Conservation (phyloP, 495 filamentous ascomycete genomes). For the Talaromyces proteolyticus region DNA sequence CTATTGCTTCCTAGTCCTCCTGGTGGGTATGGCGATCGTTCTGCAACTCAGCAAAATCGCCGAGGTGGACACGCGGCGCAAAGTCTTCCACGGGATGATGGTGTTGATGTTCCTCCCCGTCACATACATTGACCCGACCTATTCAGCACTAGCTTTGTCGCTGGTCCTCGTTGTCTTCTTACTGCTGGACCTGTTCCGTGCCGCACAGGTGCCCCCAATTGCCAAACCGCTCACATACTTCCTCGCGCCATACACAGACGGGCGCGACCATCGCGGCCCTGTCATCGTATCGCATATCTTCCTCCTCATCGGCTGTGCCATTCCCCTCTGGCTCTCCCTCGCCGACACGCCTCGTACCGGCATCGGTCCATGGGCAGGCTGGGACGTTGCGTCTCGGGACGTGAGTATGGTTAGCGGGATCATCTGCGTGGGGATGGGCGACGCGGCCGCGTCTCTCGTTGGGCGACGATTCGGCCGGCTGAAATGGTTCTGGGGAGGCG, state of each 20-base stretch:
- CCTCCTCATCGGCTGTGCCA: conserved; percentile 89
- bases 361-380: conserved; percentile 51
- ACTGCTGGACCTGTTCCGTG: conserved; percentile 81
- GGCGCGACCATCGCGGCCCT: conserved; percentile 84
- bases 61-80: conserved; percentile 94
- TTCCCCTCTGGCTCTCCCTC: conserved; percentile 88
- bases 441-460: conserved; percentile 89
- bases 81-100: conserved; percentile 98
- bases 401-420: conserved; percentile 86
- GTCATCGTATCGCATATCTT: conserved; percentile 97
- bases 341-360: conserved; percentile 54
- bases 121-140: conserved; percentile 78
- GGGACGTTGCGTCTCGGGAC: conserved; percentile 66
- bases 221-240: conserved; percentile 78
- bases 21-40: conserved; percentile 65
- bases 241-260: conserved; percentile 90
- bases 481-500: conserved; percentile 96
- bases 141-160: conserved; percentile 67
- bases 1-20: conserved; percentile 67
- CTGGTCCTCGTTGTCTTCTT: conserved; percentile 78
- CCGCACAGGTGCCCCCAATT: conserved; percentile 83
- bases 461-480: conserved; percentile 78
- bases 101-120: conserved; percentile 89
- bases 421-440: conserved; percentile 90
- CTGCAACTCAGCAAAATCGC: conserved; percentile 61